A percentile compares a stretch with the other conserved stretches of the same genome.
These are phyloP conservation scores for Gossypioides kirkii DNA, from an alignment of 345 rosid genomes.

Conservation along the genomic window DNA sequence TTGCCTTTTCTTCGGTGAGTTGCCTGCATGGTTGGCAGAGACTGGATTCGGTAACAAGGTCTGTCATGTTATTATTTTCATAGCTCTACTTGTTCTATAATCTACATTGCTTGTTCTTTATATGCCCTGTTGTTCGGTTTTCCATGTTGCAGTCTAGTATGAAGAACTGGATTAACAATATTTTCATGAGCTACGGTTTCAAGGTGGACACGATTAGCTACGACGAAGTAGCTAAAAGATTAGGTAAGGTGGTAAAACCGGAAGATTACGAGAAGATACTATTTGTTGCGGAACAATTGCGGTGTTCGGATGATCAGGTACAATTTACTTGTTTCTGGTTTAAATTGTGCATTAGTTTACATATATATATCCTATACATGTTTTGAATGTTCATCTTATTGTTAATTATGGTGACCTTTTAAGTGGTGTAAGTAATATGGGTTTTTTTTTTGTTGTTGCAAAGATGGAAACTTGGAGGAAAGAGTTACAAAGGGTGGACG, in stretches of 20 bases:
- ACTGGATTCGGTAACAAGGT: conserved; percentile 55
- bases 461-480: conserved; percentile 85
- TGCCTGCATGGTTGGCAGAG: conserved; percentile 34
- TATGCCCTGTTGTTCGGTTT: conserved; percentile 9
- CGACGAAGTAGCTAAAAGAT: conserved; percentile 47
- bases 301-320: conserved; percentile 89
- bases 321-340: conserved; percentile 14
- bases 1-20: neutral
- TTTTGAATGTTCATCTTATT: neutral
- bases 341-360: conserved; percentile 3
- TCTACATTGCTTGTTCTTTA: neutral
- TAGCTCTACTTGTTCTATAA: neutral
- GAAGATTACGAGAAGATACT: conserved; percentile 34
- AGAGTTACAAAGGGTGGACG: conserved; percentile 68
- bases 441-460: neutral
- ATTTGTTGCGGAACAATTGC: conserved; percentile 21
- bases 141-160: conserved; percentile 41
- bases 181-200: conserved; percentile 69
- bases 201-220: conserved; percentile 44
- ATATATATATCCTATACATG: too few relatives aligned
- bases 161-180: conserved; percentile 50
- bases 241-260: conserved; percentile 45
- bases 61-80: neutral
- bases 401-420: neutral
- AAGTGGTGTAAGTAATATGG: neutral